Base-by-base conservation (phyloP, 176 grass and related monocot species). In the Rhynchospora tenuis region DNA sequence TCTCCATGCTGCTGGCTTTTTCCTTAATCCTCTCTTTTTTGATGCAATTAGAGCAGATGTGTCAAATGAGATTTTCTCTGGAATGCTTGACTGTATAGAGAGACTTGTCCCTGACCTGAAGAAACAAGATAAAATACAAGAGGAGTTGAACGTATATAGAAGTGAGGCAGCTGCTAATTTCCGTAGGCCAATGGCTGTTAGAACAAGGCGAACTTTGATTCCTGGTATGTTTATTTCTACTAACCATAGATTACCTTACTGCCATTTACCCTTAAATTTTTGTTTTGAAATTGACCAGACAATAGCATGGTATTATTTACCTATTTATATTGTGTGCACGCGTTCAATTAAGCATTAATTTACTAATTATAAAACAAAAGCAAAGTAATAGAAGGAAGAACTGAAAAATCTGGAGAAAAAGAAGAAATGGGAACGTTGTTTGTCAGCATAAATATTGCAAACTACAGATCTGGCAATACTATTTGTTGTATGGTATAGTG, bases 111-210 rank as follows among this genome's bases (percentile, higher is more conserved):
- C 95, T 24, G 95, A 98, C 77, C 79, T 84, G 64, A 93, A 94
- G 83, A 88, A 88, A 80, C 95, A 98, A 90, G 95, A 94, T 87
- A 94, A 93, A 82, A 88, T 98, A 78, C 95, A 94, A 80, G 89
- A 89, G 88, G 95, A 98, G 61, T 83, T 98, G 75, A 90, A 91
- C 82, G 74, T 87, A 58, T 98, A 98, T 78, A 90, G 93, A 86
- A 91, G 73, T 59, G 89, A 89, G 79, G 86, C 88, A 52, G 74
- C 91, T 23, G 90, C 79, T 66, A 93, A 98, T 88, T 98, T 98
- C 68, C 89, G 90, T 82, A 89, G 95, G 57, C 87, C 90, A 83
- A 98, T 98, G 92, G 95, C 92, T 88, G 60, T 93, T 63, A 84
- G 95, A 91, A 91, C 90, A 80, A 86, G 92, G 68, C 87, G 86